Evolutionary conservation across 768 basidiomycete species (phyloP).

Genomic region (Dendrothele bispora): DNA sequence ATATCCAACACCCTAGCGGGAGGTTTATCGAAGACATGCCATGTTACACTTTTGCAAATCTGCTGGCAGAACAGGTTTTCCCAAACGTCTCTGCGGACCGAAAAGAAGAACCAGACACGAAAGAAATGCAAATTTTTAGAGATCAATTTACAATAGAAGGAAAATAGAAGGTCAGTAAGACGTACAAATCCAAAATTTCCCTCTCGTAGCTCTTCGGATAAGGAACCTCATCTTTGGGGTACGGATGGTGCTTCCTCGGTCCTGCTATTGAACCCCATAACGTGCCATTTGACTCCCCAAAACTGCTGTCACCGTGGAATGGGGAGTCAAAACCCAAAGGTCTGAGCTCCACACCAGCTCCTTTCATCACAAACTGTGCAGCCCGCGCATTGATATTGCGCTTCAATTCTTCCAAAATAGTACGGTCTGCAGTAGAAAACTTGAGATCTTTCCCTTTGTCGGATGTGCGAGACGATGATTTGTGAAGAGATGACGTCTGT

Average conservation of each 20-base stretch:
- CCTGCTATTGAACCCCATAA: conserved; percentile 17
- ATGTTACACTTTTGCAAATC: conserved; percentile 58
- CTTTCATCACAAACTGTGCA: conserved; percentile 56
- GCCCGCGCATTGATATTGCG: conserved; percentile 51
- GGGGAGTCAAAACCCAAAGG: conserved; percentile 26
- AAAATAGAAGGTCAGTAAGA: conserved; percentile 17
- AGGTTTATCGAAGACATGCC: conserved; percentile 60
- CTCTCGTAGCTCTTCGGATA: conserved; percentile 70
- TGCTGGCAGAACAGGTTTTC: conserved; percentile 57
- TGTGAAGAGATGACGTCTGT: too few relatives aligned
- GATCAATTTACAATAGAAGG: conserved; percentile 2
- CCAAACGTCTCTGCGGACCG: conserved; percentile 60
- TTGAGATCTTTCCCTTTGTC: conserved; percentile 25
- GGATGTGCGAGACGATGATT: too few relatives aligned
- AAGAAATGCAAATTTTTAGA: conserved; percentile 1
- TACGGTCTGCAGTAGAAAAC: conserved; percentile 63
- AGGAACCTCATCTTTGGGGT: conserved; percentile 49
- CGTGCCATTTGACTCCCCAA: too few relatives aligned
- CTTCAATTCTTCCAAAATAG: conserved; percentile 58
- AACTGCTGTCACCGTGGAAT: too few relatives aligned
- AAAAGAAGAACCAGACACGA: conserved; percentile 11
- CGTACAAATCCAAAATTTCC: conserved; percentile 67
- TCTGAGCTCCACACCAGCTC: conserved; percentile 16
- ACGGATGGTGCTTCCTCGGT: conserved; percentile 60
- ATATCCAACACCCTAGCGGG: conserved; percentile 72